Percentiles rank a stretch among this genome's conserved stretches.
Conservation (phyloP, 352 stramenopile genomes). For the Blastocystis sp. region DNA sequence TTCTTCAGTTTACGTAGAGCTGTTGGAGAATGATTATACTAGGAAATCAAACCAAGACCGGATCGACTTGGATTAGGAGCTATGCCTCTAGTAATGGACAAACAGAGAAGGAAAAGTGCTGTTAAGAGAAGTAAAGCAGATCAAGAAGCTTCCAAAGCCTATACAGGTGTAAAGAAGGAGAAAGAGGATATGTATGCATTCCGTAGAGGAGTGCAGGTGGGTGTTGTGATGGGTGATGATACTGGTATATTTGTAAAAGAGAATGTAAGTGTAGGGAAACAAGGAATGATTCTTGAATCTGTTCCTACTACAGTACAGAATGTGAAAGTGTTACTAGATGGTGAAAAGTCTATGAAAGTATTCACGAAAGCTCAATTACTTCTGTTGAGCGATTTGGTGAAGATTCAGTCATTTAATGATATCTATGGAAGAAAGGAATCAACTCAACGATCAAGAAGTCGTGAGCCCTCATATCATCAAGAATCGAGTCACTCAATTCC, state of each 20-base stretch:
- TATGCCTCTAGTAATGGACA: slow-evolving; percentile 68
- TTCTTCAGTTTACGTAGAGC: slow-evolving; percentile 60
- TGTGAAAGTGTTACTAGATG: slow-evolving; percentile 48
- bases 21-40: slow-evolving; percentile 64
- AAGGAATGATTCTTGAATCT: slow-evolving; percentile 24
- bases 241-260: not conserved
- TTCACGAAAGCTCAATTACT: not conserved
- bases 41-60: slow-evolving; percentile 73
- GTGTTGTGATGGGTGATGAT: not conserved
- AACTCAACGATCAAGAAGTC: not conserved
- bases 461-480: not conserved
- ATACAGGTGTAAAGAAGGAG: slow-evolving; percentile 19
- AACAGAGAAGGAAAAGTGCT: slow-evolving; percentile 1
- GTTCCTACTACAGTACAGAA: not conserved
- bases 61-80: slow-evolving; percentile 83
- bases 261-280: not conserved
- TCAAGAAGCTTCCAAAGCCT: not conserved
- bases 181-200: not conserved
- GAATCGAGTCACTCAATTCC: not conserved
- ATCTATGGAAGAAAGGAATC: slow-evolving; percentile 21
- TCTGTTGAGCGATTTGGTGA: not conserved
- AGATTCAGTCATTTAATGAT: slow-evolving; percentile 5
- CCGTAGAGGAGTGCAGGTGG: not conserved
- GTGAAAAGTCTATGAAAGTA: not conserved
- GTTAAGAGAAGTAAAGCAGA: slow-evolving; percentile 6